Evolutionary conservation across 2,329 filamentous ascomycete species (phyloP).

Genomic region (Colletotrichum siamense): DNA sequence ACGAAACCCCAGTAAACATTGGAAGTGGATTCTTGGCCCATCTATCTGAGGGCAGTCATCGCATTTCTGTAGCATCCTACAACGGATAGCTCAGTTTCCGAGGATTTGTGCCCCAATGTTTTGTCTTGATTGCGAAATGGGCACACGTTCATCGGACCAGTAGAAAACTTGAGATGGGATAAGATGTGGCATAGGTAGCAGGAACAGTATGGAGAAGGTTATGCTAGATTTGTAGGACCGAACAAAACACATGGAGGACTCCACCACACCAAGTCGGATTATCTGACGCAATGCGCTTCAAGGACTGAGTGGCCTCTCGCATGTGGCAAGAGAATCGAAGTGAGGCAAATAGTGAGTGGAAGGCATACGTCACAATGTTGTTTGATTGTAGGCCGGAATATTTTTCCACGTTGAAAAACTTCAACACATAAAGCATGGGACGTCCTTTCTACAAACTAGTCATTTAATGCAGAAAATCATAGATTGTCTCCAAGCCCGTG

Average conservation of each 20-base stretch:
- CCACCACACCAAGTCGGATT: neutral
- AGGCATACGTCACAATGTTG: neutral
- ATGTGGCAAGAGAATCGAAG: neutral
- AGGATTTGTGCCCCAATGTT: neutral
- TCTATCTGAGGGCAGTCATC: neutral
- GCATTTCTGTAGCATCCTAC: neutral
- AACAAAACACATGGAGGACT: neutral
- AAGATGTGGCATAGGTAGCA: neutral
- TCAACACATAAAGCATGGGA: too few relatives aligned
- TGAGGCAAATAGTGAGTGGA: neutral
- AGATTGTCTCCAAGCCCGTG: too few relatives aligned
- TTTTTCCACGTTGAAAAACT: neutral
- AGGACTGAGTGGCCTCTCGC: neutral
- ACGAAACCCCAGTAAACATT: neutral
- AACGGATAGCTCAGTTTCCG: neutral
- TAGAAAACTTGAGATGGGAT: neutral
- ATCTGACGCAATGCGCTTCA: neutral
- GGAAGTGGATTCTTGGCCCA: neutral
- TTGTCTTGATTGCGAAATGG: neutral
- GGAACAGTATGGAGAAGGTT: neutral
- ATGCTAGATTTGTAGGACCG: neutral
- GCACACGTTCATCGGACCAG: neutral
- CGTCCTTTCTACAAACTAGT: too few relatives aligned
- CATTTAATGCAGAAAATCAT: too few relatives aligned
- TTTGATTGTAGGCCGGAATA: neutral